Evolutionary conservation across 2,329 filamentous ascomycete species (phyloP).

Genomic region (Pseudocercospora ulei): DNA sequence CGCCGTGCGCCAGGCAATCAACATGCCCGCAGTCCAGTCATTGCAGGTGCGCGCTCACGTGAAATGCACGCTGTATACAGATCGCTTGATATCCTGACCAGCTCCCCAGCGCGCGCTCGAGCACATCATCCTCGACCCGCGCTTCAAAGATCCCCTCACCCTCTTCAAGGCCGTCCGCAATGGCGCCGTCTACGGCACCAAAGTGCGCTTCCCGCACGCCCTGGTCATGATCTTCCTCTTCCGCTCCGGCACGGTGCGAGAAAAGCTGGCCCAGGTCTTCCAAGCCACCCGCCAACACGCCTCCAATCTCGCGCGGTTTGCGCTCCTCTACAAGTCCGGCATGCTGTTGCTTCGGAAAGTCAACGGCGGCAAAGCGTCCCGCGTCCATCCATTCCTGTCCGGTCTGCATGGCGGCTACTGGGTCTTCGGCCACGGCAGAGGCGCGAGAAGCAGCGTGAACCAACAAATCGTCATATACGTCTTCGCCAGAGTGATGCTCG

Average conservation of each 20-base stretch:
- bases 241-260: slow-evolving; percentile 68
- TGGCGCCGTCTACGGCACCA: slow-evolving; percentile 90
- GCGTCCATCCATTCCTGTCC: slow-evolving; percentile 74
- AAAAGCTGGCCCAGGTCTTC: slow-evolving; percentile 69
- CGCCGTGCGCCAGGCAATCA: neutral
- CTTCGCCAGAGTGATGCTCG: slow-evolving; percentile 80
- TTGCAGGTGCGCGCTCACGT: slow-evolving; percentile 13
- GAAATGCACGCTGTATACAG: too few relatives aligned
- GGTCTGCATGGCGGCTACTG: slow-evolving; percentile 84
- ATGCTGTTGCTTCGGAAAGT: slow-evolving; percentile 60
- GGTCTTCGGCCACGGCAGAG: slow-evolving; percentile 73
- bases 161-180: slow-evolving; percentile 91
- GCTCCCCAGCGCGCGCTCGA: slow-evolving; percentile 57
- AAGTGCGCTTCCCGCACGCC: slow-evolving; percentile 96
- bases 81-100: neutral
- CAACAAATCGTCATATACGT: slow-evolving; percentile 99
- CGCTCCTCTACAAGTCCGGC: slow-evolving; percentile 74
- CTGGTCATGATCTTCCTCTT: slow-evolving; percentile 98
- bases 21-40: slow-evolving; percentile 17
- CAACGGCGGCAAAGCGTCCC: slow-evolving; percentile 51
- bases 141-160: slow-evolving; percentile 73
- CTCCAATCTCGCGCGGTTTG: slow-evolving; percentile 82
- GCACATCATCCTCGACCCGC: slow-evolving; percentile 67
- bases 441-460: slow-evolving; percentile 59
- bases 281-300: slow-evolving; percentile 85